Evolutionary conservation across 1,139 yeast species (phyloP).

Genomic region (Blastobotrys malaysiensis): DNA sequence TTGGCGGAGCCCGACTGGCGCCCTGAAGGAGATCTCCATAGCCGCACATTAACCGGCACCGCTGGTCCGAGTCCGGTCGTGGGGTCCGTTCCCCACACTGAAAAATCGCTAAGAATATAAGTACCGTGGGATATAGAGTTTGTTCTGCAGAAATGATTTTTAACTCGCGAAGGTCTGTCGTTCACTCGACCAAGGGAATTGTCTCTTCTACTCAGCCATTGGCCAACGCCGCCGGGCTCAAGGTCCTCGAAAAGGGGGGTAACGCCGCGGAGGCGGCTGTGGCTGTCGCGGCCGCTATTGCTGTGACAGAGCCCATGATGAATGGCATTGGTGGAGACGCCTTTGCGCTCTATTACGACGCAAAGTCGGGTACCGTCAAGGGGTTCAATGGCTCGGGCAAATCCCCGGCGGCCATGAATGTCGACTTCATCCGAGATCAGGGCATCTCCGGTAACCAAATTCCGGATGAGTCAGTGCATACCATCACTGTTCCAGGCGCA

Average conservation of each 20-base stretch:
- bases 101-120: too few relatives aligned
- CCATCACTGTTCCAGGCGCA: slow-evolving; percentile 73
- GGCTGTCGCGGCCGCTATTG: slow-evolving; percentile 70
- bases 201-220: slow-evolving; percentile 73
- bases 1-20: not conserved
- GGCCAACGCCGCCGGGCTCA: slow-evolving; percentile 70
- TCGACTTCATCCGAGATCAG: slow-evolving; percentile 45
- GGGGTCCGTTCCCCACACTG: not conserved
- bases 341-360: slow-evolving; percentile 58
- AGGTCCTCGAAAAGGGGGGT: slow-evolving; percentile 64
- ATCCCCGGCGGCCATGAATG: slow-evolving; percentile 48
- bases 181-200: slow-evolving; percentile 68
- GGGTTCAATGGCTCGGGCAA: slow-evolving; percentile 80
- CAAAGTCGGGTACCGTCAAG: slow-evolving; percentile 44
- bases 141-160: slow-evolving; percentile 8
- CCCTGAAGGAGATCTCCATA: not conserved
- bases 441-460: slow-evolving; percentile 37
- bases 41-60: not conserved
- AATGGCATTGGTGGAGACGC: slow-evolving; percentile 86
- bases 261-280: slow-evolving; percentile 77
- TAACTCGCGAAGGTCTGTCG: slow-evolving; percentile 66
- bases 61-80: not conserved
- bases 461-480: slow-evolving; percentile 47
- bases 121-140: not conserved
- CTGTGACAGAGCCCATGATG: slow-evolving; percentile 68